These are phyloP conservation scores for Verticillium nubilum DNA, from an alignment of 2,329 filamentous ascomycete genomes.

Conservation along the genomic window DNA sequence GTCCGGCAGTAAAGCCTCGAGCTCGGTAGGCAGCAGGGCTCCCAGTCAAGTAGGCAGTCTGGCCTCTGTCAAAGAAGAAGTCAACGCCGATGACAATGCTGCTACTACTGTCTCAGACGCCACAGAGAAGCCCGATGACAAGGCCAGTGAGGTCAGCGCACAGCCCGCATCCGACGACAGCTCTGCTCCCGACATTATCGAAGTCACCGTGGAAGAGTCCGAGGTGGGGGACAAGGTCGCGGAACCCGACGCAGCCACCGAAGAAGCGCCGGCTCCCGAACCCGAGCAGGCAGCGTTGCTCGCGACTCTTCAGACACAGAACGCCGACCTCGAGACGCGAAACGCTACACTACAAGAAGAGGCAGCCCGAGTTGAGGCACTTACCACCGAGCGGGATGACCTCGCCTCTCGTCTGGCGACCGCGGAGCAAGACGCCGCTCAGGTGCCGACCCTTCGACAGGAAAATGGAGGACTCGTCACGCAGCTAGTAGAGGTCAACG, in stretches of 20 bases:
- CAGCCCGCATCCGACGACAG: not conserved
- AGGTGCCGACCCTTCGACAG: constrained; percentile 6
- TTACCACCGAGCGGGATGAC: constrained; percentile 9
- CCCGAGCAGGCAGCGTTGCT: constrained; percentile 1
- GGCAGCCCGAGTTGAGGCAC: constrained; percentile 5
- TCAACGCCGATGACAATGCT: not conserved
- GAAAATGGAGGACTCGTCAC: constrained; percentile 7
- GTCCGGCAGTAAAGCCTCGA: not conserved
- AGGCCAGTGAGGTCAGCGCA: not conserved
- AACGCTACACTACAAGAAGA: constrained; percentile 10
- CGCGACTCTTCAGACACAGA: constrained; percentile 2
- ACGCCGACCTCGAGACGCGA: constrained; percentile 10
- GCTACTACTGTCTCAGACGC: not conserved
- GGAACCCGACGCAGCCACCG: not conserved
- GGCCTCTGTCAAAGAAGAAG: not conserved
- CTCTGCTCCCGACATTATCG: not conserved
- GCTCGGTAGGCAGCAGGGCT: not conserved
- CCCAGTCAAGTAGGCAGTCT: not conserved
- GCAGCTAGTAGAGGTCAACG: constrained; percentile 9
- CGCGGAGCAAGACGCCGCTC: constrained; percentile 6
- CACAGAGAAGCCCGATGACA: not conserved
- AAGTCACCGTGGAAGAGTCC: not conserved
- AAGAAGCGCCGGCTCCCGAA: not conserved
- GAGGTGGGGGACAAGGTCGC: not conserved
- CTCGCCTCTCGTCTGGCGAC: constrained; percentile 1